Evolutionary conservation across 1,284 basidiomycete species (phyloP), one percentile per base, ranked within the genome.

Genomic region (Cryptococcus amylolentus): DNA sequence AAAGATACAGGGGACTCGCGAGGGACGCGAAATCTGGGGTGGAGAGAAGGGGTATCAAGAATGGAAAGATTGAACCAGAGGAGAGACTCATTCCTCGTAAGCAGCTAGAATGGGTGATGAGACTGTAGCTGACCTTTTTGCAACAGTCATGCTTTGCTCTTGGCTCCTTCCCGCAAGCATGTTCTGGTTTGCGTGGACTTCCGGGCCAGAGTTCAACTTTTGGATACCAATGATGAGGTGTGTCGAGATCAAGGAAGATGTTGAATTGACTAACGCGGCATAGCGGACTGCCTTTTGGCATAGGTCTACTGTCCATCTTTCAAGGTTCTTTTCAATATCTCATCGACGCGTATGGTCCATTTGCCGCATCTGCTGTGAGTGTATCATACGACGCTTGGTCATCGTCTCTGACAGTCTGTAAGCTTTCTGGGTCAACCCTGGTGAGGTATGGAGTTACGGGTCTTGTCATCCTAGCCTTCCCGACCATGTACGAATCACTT

Each of bases 141-240:
- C 4, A 10, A 20, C 31, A 68, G 66, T 68, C 14, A 61, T 68
- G 61, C 45, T 51, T 14, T 52, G 52, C 31, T 50, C 52, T 10
- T 51, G 58, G 31, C 49, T 64, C 39, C 58, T 68, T 38, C 66
- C 66, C 7, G 57, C 54, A 2, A 60, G 64, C 9, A 45, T 68
- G 37, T 68, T 66, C 51, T 66, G 66, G 66, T 62, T 66, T 48
- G 66, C 64, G 4, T 68, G 66, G 65, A 66, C 66, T 3, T 68
- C 66, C 6, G 53, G 54, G 4, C 35, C 58, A 1, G 23, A 59
- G 7, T 64, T 58, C 51, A 57, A 37, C 40, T 52, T 62, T 27
- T 68, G 66, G 66, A 27, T 60, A 38, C 56, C 62, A 4, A 62
- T 68, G 55, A 64, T 68, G 57, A 62, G 62, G 62, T 65, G 40